Conservation (phyloP, 2,329 filamentous ascomycete genomes). For the Cryphonectria japonica region DNA sequence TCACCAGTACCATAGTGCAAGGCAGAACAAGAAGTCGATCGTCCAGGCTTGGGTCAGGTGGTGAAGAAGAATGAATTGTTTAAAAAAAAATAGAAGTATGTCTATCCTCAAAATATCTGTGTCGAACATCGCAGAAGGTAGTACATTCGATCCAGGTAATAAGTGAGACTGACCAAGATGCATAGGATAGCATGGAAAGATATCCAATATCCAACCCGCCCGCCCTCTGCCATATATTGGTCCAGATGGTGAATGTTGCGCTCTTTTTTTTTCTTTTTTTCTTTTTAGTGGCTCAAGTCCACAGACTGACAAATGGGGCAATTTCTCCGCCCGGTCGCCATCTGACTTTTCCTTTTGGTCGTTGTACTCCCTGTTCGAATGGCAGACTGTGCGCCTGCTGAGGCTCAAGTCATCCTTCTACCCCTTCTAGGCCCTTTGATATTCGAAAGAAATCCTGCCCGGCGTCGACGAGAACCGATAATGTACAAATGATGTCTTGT, state of each 20-base stretch:
- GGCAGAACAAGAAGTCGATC: neutral
- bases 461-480: neutral
- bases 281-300: neutral
- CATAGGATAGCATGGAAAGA: neutral
- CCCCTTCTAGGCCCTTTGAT: conserved; percentile 18
- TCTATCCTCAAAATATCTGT: conserved; percentile 29
- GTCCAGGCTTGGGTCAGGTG: neutral
- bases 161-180: conserved; percentile 5
- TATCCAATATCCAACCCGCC: neutral
- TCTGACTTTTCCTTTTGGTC: neutral
- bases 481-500: conserved; percentile 25
- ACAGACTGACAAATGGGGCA: neutral
- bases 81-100: conserved; percentile 28
- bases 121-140: conserved; percentile 22
- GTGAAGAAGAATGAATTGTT: conserved; percentile 28
- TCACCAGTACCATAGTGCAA: neutral
- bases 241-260: neutral
- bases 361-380: conserved; percentile 14
- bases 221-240: neutral
- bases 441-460: conserved; percentile 11
- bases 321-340: neutral
- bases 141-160: conserved; percentile 19
- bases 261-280: neutral
- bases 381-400: conserved; percentile 27
- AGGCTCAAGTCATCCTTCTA: conserved; percentile 14